These are phyloP conservation scores for Fraxinus ornus DNA, from an alignment of 305 asterid species.

Conservation along the genomic window DNA sequence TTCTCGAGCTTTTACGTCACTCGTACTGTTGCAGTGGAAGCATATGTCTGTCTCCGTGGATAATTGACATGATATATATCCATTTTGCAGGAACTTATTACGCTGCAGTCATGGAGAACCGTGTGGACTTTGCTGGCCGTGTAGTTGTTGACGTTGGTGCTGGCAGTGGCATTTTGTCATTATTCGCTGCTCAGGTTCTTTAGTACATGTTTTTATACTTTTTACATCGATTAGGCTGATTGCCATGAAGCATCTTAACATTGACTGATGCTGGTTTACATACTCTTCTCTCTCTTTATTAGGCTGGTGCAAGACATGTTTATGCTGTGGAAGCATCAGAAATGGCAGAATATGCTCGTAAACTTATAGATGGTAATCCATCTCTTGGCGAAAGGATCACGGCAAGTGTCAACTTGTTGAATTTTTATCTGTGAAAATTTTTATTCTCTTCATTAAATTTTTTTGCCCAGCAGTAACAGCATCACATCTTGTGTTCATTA, in stretches of 20 bases:
- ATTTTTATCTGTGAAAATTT: conserved; percentile 12
- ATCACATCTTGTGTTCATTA: conserved; percentile 21
- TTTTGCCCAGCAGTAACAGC: not conserved
- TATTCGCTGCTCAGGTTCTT: conserved; percentile 98
- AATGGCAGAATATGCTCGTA: conserved; percentile 91
- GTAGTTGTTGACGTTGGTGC: conserved; percentile 99
- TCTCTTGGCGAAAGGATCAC: conserved; percentile 71
- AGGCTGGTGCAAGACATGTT: conserved; percentile 99
- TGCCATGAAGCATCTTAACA: conserved; percentile 20
- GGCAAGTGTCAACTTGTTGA: conserved; percentile 42
- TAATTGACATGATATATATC: conserved; percentile 27
- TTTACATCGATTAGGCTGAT: not conserved
- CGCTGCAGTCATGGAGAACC: conserved; percentile 97
- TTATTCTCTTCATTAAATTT: not conserved
- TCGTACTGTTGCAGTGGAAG: conserved; percentile 7
- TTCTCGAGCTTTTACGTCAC: conserved; percentile 5
- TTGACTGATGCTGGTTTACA: conserved; percentile 16
- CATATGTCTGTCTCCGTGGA: conserved; percentile 11
- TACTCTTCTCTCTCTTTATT: conserved; percentile 15
- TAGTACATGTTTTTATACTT: conserved; percentile 1
- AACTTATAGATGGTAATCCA: conserved; percentile 92
- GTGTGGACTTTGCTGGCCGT: conserved; percentile 68
- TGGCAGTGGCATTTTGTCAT: conserved; percentile 95
- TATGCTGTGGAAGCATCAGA: conserved; percentile 99
- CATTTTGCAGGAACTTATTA: conserved; percentile 77